A percentile compares a stretch with the other conserved stretches of the same genome.
phyloP scores from a whole-genome alignment of 805 yeast genomes.

The Candida silvatica region DNA sequence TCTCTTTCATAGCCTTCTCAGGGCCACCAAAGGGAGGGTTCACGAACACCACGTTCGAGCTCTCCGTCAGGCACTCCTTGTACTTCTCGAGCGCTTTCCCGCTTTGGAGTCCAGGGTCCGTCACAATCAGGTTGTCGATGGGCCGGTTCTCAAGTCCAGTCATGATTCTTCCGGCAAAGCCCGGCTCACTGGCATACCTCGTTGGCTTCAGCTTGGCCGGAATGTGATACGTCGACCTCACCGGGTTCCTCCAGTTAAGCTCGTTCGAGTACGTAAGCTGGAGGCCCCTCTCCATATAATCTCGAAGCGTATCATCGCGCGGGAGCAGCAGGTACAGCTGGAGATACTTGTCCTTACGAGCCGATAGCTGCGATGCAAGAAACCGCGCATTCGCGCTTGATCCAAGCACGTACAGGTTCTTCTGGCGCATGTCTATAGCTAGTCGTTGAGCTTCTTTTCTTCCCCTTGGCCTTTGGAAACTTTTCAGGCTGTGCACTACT shows the following conservation, averaged over 20 bases:
- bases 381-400: conserved; percentile 12
- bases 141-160: background rate
- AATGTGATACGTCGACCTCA: conserved; percentile 3
- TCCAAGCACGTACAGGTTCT: conserved; percentile 11
- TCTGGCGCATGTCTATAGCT: no score
- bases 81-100: conserved; percentile 2
- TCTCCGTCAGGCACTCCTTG: conserved; percentile 6
- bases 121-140: conserved; percentile 4
- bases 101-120: conserved; percentile 1
- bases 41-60: conserved; percentile 17
- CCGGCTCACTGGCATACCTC: background rate
- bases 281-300: conserved; percentile 3
- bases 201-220: conserved; percentile 2
- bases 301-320: background rate
- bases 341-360: background rate
- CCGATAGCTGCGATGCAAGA: conserved; percentile 13
- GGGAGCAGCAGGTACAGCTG: background rate
- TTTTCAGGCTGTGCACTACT: no score
- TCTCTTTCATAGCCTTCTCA: conserved; percentile 5
- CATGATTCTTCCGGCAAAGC: background rate
- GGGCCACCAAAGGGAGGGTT: conserved; percentile 16
- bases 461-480: no score
- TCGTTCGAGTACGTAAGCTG: conserved; percentile 7
- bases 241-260: conserved; percentile 7
- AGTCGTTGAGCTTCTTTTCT: no score